A percentile compares a stretch with the other conserved stretches of the same genome.
Conservation (phyloP, 2,329 filamentous ascomycete species). For the Cladophialophora immunda region DNA sequence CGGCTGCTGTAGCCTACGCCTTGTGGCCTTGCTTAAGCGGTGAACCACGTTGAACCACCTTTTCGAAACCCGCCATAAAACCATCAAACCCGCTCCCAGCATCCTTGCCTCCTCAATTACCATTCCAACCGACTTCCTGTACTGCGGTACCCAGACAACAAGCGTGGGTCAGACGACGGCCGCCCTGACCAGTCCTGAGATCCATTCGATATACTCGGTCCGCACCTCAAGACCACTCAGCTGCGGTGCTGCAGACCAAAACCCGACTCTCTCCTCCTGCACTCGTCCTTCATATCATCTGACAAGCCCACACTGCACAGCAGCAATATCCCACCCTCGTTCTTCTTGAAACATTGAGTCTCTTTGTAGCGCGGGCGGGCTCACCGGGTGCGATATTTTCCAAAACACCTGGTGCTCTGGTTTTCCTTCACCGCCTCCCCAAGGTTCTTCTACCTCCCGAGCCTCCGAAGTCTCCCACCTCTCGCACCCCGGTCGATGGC, state of each 20-base stretch:
- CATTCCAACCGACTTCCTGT: neutral
- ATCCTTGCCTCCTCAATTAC: constrained; percentile 24
- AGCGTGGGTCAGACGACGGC: constrained; percentile 21
- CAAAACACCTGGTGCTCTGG: constrained; percentile 17
- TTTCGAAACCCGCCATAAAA: constrained; percentile 24
- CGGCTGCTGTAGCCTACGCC: constrained; percentile 20
- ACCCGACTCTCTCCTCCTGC: constrained; percentile 23
- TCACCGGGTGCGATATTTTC: constrained; percentile 14
- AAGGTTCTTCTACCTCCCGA: constrained; percentile 18
- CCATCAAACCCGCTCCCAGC: constrained; percentile 20
- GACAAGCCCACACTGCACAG: constrained; percentile 20
- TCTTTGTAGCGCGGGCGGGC: constrained; percentile 2
- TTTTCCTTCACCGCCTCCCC: constrained; percentile 15
- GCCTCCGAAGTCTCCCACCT: constrained; percentile 18
- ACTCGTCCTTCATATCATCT: constrained; percentile 18
- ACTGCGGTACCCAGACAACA: neutral
- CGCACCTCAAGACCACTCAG: constrained; percentile 8
- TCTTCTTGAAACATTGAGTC: constrained; percentile 13
- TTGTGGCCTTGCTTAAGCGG: constrained; percentile 33
- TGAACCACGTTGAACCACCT: constrained; percentile 20
- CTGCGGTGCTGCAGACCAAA: constrained; percentile 16
- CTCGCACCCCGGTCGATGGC: constrained; percentile 19
- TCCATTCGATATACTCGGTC: constrained; percentile 11
- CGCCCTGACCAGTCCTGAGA: constrained; percentile 7
- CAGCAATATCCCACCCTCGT: neutral